Conservation (phyloP, 139 green algal genomes). For the Coelastrella sp. region DNA sequence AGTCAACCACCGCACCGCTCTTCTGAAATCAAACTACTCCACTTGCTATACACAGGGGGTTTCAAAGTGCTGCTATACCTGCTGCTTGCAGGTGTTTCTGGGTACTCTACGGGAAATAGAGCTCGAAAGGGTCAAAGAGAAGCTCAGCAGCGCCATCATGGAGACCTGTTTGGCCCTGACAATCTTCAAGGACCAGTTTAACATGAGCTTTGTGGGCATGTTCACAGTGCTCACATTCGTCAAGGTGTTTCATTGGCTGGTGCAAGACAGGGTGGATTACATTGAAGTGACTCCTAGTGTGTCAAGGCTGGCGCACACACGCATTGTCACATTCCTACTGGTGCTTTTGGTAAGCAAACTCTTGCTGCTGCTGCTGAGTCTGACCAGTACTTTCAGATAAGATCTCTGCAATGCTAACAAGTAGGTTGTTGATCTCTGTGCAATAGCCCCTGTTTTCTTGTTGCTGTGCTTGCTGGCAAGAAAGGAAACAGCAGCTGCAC, state of each 20-base stretch:
- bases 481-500: neutral
- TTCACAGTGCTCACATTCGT: slow-evolving; percentile 95
- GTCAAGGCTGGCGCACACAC: slow-evolving; percentile 77
- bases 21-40: too few species aligned
- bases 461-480: neutral
- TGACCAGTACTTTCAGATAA: neutral
- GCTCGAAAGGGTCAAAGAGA: slow-evolving; percentile 94
- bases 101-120: slow-evolving; percentile 93
- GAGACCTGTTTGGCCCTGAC: slow-evolving; percentile 98
- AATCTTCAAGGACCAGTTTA: slow-evolving; percentile 94
- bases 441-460: neutral
- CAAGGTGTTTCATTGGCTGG: slow-evolving; percentile 97
- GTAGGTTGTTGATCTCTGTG: neutral
- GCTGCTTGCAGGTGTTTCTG: slow-evolving; percentile 86
- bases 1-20: too few species aligned
- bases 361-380: too few species aligned
- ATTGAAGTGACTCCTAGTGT: slow-evolving; percentile 93
- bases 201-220: slow-evolving; percentile 87
- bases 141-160: slow-evolving; percentile 87
- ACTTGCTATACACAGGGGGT: neutral
- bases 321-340: slow-evolving; percentile 84
- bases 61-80: neutral
- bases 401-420: neutral
- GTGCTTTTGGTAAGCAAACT: slow-evolving; percentile 89
- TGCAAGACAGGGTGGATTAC: slow-evolving; percentile 90